Base-by-base conservation (phyloP, 139 green algal genomes). In the Prasinococcaceae sp. region DNA sequence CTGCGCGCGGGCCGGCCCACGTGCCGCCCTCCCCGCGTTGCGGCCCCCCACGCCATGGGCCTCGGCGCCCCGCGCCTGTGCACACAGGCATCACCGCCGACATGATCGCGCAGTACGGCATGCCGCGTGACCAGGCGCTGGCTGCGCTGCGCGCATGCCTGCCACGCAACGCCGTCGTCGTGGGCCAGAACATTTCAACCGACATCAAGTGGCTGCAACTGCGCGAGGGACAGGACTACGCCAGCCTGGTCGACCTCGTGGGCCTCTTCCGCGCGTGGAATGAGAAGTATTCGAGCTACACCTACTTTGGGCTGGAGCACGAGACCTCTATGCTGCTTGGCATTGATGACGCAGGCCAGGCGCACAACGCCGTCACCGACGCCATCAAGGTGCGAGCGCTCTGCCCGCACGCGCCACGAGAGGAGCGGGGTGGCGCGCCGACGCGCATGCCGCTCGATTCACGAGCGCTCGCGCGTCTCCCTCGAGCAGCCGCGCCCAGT, bases 141-240 rank as follows among this genome's bases (percentile, higher is more conserved):
- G 28, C 38, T 28, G 43, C 58, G 16, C 65, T 93, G 27, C 55
- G 54, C 0, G n/a, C 42, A 3, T 38, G 43, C 5, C 69, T 94
- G 33, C 84, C 84, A 0, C 23, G 24, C 0, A 35, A 65, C 19
- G 76, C 76, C 2, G 66, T 84, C 3, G 70, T 93, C 17, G 79
- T 94, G 19, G 85, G 85, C 0, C 83, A 93, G 50, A 90, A 83
- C 71, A 89, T 94, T 20, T 9, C 49, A 3, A 70, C 60, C 58
- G 86, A 95, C 49, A 74, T 95, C 1, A 25, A 79, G 41, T 95
- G 86, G 86, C 62, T 95, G 45, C 61, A 69, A 0, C 58, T 95
- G 20, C 73, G 70, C 44, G 77, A 93, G 51, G 81, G 81, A 2
- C n/a, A 33, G 16, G 79, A 94, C 53, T 94, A 80, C 43, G 35